phyloP scores from a whole-genome alignment of 257 asterid genomes.

The Mitragyna speciosa region DNA sequence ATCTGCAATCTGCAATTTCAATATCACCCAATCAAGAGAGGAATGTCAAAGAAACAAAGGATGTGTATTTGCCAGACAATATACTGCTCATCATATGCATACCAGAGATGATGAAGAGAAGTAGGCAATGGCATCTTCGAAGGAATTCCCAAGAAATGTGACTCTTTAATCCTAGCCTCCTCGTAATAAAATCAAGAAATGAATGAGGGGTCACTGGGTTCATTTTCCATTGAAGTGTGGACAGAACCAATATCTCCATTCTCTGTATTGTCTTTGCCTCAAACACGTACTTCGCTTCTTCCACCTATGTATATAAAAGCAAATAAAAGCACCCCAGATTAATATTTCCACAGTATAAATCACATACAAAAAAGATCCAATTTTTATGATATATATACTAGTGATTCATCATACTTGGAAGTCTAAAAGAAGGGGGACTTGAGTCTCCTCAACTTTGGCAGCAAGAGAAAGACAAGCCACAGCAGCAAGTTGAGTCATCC shows the following conservation, averaged over 20 bases:
- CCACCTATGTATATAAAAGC: slow-evolving; percentile 40
- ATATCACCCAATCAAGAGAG: no score
- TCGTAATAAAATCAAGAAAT: slow-evolving; percentile 51
- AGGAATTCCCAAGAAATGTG: slow-evolving; percentile 38
- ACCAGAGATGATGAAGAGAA: slow-evolving; percentile 54
- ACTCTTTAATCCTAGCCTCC: slow-evolving; percentile 39
- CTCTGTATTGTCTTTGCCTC: slow-evolving; percentile 62
- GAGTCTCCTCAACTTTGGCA: slow-evolving; percentile 78
- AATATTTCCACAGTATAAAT: not conserved
- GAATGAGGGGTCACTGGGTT: slow-evolving; percentile 58
- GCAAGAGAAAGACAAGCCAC: slow-evolving; percentile 84
- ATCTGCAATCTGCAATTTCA: slow-evolving; percentile 60
- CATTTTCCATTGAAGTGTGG: slow-evolving; percentile 66
- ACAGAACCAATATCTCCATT: slow-evolving; percentile 64
- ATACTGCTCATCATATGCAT: not conserved
- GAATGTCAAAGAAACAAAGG: no score
- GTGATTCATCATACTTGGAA: slow-evolving; percentile 56
- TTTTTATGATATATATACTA: not conserved
- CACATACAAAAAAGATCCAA: slow-evolving; percentile 10
- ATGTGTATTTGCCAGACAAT: no score
- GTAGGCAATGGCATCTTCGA: slow-evolving; percentile 46
- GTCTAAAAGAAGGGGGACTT: slow-evolving; percentile 69
- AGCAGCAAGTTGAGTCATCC: slow-evolving; percentile 76
- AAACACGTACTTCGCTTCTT: slow-evolving; percentile 48
- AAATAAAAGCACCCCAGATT: slow-evolving; percentile 3